Percentiles rank a stretch among this genome's conserved stretches.
Evolutionary conservation across 164 flowering plant species (phyloP).

Genomic region (Tetrastigma voinierianum): DNA sequence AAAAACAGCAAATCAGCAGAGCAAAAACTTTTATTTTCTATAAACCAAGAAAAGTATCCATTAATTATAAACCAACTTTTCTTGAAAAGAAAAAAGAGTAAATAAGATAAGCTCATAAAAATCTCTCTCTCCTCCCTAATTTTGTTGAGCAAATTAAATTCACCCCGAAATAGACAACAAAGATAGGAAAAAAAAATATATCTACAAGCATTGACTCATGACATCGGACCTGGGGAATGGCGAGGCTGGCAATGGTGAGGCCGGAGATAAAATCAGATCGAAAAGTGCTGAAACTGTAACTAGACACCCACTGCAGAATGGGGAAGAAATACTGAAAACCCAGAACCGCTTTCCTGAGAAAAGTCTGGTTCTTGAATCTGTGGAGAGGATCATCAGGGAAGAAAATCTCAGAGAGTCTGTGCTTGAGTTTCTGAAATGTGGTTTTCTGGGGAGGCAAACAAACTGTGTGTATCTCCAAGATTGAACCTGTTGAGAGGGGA

Average conservation of each 20-base stretch:
- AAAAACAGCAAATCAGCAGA: neutral
- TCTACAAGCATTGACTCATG: neutral
- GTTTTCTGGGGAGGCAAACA: slow-evolving; percentile 47
- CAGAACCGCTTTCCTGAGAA: slow-evolving; percentile 29
- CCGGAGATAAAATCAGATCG: slow-evolving; percentile 61
- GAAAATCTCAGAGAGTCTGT: slow-evolving; percentile 50
- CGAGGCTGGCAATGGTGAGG: slow-evolving; percentile 67
- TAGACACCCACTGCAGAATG: slow-evolving; percentile 47
- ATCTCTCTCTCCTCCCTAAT: neutral
- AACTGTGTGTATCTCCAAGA: slow-evolving; percentile 35
- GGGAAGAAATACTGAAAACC: slow-evolving; percentile 61
- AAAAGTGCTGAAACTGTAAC: slow-evolving; percentile 33
- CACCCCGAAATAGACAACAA: neutral
- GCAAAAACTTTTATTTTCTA: neutral
- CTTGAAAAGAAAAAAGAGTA: no score
- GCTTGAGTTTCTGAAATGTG: slow-evolving; percentile 36
- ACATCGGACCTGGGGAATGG: slow-evolving; percentile 52
- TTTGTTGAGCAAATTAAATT: neutral
- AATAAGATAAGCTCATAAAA: no score
- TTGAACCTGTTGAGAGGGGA: no score
- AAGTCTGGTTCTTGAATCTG: slow-evolving; percentile 44
- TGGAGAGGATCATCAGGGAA: slow-evolving; percentile 68
- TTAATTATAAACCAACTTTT: no score
- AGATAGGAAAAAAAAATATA: neutral
- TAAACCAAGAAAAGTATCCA: no score